Conservation (phyloP, 352 stramenopile species). For the Elongisporangium prolatum region DNA sequence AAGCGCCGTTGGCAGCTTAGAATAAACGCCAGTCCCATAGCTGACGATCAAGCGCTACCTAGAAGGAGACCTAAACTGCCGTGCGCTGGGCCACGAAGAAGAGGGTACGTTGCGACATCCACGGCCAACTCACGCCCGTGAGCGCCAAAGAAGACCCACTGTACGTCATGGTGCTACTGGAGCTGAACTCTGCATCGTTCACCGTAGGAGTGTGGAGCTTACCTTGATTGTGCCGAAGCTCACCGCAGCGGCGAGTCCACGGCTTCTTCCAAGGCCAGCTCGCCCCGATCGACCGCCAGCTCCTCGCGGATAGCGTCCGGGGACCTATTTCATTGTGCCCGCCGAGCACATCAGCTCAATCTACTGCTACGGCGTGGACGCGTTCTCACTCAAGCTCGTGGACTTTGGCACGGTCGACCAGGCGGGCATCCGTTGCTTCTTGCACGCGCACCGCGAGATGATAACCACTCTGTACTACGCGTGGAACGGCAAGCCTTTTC, state of each 20-base stretch:
- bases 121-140: no score
- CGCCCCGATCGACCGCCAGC: conserved; percentile 20
- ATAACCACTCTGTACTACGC: conserved; percentile 80
- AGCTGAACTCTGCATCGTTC: no score
- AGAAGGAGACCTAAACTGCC: no score
- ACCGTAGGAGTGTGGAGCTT: no score
- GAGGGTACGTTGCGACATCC: no score
- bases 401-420: conserved; percentile 83
- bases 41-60: no score
- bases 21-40: no score
- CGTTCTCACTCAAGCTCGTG: conserved; percentile 80
- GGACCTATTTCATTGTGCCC: conserved; percentile 77
- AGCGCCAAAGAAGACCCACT: no score
- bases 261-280: conserved; percentile 42
- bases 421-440: conserved; percentile 84
- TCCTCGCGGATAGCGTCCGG: conserved; percentile 58
- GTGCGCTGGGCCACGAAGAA: no score
- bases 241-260: conserved; percentile 34
- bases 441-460: conserved; percentile 82
- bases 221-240: no score
- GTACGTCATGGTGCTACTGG: no score
- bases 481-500: conserved; percentile 66
- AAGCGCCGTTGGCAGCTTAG: no score
- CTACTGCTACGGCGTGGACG: conserved; percentile 83
- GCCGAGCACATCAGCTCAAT: conserved; percentile 74